Evolutionary conservation across 1,284 basidiomycete genomes (phyloP), one percentile per base, ranked within the genome.

Genomic region (Kwoniella shivajii): DNA sequence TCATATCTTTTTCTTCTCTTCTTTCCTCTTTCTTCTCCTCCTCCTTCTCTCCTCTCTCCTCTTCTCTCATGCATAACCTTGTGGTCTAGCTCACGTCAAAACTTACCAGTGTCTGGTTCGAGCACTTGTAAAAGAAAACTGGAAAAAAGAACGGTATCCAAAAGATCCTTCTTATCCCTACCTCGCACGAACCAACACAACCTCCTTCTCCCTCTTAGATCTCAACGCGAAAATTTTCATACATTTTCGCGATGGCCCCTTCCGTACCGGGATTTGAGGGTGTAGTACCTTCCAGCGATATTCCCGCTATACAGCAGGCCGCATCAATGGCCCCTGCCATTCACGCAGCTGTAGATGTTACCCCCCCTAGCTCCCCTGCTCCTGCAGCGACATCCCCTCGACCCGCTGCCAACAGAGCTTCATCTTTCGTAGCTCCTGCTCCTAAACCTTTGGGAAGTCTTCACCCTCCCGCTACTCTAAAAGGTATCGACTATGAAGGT

Each of bases 401-500:
- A 33, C 59, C 60, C 14, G 22, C 43, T 34, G 55, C 63, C 18
- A 48, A 56, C 24, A 56, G 61, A 38, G 57, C 57, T 24, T 60
- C 59, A 11, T 61, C 68, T 10, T 57, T 57, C 52, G 54, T 59
- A 7, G 59, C 66, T 22, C 55, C 64, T 14, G 41, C 59, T 30
- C 38, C 54, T 1, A 63, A 58, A 24, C 68, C 72, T 13, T 20
- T 48, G 2, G 75, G 76, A 2, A 66, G 69, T 43, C 66, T 79
- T 34, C 72, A 73, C 68, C 75, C 75, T 5, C 77, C 78, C 20
- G 76, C 78, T 14, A 76, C 75, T 5, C 59, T 62, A 45, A 65
- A 64, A 31, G 77, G 77, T 36, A 68, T 78, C 56, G 77, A 78
- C 61, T 72, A 71, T 22, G 66, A 71, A 46, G 74, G 71, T 18